Evolutionary conservation across 805 yeast species (phyloP), one percentile per base, ranked within the genome.

Genomic region (Metschnikowia gelsemii): DNA sequence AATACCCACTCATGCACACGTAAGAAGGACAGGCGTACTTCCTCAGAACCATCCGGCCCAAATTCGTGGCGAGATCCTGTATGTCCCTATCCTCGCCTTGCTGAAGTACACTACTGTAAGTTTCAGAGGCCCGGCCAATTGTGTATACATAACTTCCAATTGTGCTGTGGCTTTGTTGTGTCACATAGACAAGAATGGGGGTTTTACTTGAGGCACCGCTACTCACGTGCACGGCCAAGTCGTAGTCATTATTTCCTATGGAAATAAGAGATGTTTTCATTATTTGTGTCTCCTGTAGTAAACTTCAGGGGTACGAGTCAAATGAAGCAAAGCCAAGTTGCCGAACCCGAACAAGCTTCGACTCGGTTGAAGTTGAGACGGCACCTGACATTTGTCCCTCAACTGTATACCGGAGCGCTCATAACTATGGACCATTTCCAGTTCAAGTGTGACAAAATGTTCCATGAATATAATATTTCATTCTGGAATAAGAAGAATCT

Each of bases 101-200:
- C 21, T 76, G 55, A 16, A 73, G 55, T 0, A 78, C 69, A 46
- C 73, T 75, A 39, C 64, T 64, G 3, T 70, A 61, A 20, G 66
- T 55, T 13, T 49, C 17, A 22, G 37, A 30, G 28, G 46, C 49
- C 24, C 64, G 64, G 17, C 63, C 58, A 2, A 75, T 63, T 0
- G 76, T 62, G 47, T 74, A 75, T 2, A 73, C 66, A 42, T 66
- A 75, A 21, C 69, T 62, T 1, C 78, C 78, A n/a, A 75, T 49
- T 8, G 46, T 29, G 1, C 58, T 46, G 26, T 58, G 60, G 25
- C 54, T 52, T 11, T 25, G 34, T 33, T 59, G 57, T 42, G 58
- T 63, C 20, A 63, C 42, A 46, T 63, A 63, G 11, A 64, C 57
- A n/a, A 65, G 51, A 4, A 58, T 48, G 7, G 68, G 68, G 2